phyloP scores from a whole-genome alignment of 2,329 filamentous ascomycete species.

The Colletotrichum falcatum region DNA sequence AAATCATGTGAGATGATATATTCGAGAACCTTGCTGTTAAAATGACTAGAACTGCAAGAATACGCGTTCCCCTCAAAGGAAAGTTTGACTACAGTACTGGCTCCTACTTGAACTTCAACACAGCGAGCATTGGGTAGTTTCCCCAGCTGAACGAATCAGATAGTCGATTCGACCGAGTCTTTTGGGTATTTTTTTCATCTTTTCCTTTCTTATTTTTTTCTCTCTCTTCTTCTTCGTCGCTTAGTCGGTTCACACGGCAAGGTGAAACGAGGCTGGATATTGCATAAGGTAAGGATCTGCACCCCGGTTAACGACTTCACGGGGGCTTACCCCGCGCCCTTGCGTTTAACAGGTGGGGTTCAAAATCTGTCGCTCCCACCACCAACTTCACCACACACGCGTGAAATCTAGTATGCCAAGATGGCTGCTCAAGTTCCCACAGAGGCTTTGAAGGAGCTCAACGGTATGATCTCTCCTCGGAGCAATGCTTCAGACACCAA shows the following conservation, averaged over 20 bases:
- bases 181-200: not conserved
- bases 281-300: slow-evolving; percentile 28
- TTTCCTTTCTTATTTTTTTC: no score
- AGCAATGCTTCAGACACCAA: slow-evolving; percentile 5
- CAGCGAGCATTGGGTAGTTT: not conserved
- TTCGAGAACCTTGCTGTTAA: slow-evolving; percentile 32
- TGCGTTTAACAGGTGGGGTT: slow-evolving; percentile 40
- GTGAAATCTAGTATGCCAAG: slow-evolving; percentile 45
- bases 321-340: slow-evolving; percentile 40
- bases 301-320: slow-evolving; percentile 32
- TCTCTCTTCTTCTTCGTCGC: not conserved
- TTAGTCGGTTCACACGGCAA: not conserved
- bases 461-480: slow-evolving; percentile 47
- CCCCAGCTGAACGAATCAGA: not conserved
- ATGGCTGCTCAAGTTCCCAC: slow-evolving; percentile 59
- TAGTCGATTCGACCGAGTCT: not conserved
- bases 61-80: not conserved
- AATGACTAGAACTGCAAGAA: slow-evolving; percentile 21
- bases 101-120: slow-evolving; percentile 1
- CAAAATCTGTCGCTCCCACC: slow-evolving; percentile 39
- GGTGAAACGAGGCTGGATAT: slow-evolving; percentile 29
- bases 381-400: slow-evolving; percentile 34
- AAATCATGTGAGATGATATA: slow-evolving; percentile 26
- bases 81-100: slow-evolving; percentile 21
- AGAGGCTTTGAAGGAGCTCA: slow-evolving; percentile 59